Conservation (phyloP, 192 early-diverging fungal species). For the Thamnidium elegans region DNA sequence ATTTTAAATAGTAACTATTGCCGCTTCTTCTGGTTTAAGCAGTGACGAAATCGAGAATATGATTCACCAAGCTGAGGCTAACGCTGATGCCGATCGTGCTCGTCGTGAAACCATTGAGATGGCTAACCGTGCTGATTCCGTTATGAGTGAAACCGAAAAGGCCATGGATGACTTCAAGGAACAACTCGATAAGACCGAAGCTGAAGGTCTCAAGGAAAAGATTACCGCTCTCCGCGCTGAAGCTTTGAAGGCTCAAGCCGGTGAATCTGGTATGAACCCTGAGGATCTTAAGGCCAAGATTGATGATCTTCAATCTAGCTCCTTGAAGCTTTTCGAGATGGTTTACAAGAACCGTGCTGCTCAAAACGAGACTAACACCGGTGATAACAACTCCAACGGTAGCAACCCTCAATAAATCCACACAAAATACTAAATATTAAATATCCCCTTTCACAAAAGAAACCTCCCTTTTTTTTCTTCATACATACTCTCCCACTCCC, state of each 20-base stretch:
- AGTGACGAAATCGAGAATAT: conserved; percentile 96
- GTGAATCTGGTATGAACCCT: conserved; percentile 61
- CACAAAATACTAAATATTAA: neutral
- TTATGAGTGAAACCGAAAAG: conserved; percentile 93
- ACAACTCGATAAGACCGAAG: conserved; percentile 84
- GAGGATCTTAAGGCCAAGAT: conserved; percentile 90
- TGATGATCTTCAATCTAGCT: conserved; percentile 81
- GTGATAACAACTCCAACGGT: conserved; percentile 2
- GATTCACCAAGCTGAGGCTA: conserved; percentile 87
- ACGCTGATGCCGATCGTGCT: conserved; percentile 91
- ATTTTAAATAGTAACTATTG: conserved; percentile 69
- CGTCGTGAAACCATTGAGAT: conserved; percentile 95
- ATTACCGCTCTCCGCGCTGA: conserved; percentile 80
- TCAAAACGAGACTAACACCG: conserved; percentile 18
- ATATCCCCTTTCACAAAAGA: neutral
- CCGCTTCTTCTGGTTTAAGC: conserved; percentile 90
- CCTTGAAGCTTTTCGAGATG: conserved; percentile 96
- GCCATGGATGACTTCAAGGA: conserved; percentile 95
- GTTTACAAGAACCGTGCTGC: conserved; percentile 80
- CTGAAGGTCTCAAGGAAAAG: conserved; percentile 80
- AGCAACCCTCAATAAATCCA: conserved; percentile 10
- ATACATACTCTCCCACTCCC: neutral
- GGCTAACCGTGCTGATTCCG: conserved; percentile 86
- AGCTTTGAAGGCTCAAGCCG: conserved; percentile 65
- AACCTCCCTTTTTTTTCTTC: neutral